phyloP scores from a whole-genome alignment of 306 rosid species.

The Vigna trinervia region DNA sequence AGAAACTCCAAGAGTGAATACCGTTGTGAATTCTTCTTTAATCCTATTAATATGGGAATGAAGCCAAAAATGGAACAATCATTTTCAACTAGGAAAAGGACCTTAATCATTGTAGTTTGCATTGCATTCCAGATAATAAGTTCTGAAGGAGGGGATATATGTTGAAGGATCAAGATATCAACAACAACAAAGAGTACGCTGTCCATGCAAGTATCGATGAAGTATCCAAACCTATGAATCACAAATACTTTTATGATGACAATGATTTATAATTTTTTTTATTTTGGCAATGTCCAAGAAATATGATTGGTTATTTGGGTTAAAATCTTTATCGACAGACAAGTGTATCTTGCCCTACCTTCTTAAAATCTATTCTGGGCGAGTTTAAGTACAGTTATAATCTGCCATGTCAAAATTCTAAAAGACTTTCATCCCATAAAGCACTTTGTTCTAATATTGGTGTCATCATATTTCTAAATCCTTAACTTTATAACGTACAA shows the following conservation, averaged over 20 bases:
- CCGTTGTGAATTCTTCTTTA: not conserved
- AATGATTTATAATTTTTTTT: no score
- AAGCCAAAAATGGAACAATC: slow-evolving; percentile 8
- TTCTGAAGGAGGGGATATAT: slow-evolving; percentile 6
- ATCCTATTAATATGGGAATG: slow-evolving; percentile 14
- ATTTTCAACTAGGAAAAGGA: slow-evolving; percentile 16
- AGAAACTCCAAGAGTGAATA: slow-evolving; percentile 21
- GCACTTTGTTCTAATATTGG: not conserved
- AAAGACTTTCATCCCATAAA: not conserved
- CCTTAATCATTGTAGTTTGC: slow-evolving; percentile 11
- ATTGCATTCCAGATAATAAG: not conserved
- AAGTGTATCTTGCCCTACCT: not conserved
- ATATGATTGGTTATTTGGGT: no score
- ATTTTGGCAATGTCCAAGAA: no score
- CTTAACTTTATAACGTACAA: slow-evolving; percentile 8
- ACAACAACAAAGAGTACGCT: slow-evolving; percentile 26
- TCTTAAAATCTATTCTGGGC: slow-evolving; percentile 11
- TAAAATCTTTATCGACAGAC: not conserved
- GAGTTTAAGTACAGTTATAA: not conserved
- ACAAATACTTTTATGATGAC: no score
- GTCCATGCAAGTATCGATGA: not conserved
- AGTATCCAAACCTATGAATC: no score
- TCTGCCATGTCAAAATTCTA: not conserved
- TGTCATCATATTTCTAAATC: slow-evolving; percentile 22
- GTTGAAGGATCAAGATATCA: slow-evolving; percentile 12